These are phyloP conservation scores for Microdochium paspali DNA, from an alignment of 2,329 filamentous ascomycete species.

Conservation along the genomic window DNA sequence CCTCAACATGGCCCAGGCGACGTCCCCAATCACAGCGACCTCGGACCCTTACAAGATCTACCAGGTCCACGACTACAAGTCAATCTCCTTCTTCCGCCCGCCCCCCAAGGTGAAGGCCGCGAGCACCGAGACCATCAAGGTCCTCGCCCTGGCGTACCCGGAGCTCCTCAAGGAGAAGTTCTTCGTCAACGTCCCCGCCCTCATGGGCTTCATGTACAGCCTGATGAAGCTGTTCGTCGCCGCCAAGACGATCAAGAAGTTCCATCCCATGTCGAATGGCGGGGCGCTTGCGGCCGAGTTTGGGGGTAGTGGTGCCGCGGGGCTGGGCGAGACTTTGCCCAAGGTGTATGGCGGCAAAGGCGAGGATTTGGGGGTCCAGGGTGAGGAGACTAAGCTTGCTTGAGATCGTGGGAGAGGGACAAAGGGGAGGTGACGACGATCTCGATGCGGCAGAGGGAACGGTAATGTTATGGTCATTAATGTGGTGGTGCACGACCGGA, in stretches of 20 bases:
- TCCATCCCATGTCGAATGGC: constrained; percentile 70
- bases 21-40: constrained; percentile 60
- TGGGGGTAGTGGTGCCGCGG: constrained; percentile 37
- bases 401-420: too few species aligned
- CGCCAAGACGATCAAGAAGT: constrained; percentile 67
- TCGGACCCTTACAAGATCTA: constrained; percentile 82
- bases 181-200: constrained; percentile 84
- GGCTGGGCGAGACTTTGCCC: constrained; percentile 57
- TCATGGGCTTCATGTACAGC: constrained; percentile 83
- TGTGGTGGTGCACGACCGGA: too few species aligned
- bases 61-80: constrained; percentile 89
- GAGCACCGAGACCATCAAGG: constrained; percentile 70
- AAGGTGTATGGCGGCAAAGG: constrained; percentile 72
- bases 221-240: constrained; percentile 69
- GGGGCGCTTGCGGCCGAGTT: constrained; percentile 54
- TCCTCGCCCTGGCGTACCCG: constrained; percentile 76
- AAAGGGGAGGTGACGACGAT: too few species aligned
- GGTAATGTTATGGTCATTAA: too few species aligned
- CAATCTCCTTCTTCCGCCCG: constrained; percentile 77
- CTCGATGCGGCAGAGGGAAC: too few species aligned
- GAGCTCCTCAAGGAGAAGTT: constrained; percentile 87
- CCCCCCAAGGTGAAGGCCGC: constrained; percentile 68
- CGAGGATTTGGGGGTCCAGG: constrained; percentile 23
- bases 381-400: constrained; percentile 14
- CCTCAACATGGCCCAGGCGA: constrained; percentile 61